Evolutionary conservation across 192 early-diverging fungal genomes (phyloP).

Genomic region (Linnemannia elongata): DNA sequence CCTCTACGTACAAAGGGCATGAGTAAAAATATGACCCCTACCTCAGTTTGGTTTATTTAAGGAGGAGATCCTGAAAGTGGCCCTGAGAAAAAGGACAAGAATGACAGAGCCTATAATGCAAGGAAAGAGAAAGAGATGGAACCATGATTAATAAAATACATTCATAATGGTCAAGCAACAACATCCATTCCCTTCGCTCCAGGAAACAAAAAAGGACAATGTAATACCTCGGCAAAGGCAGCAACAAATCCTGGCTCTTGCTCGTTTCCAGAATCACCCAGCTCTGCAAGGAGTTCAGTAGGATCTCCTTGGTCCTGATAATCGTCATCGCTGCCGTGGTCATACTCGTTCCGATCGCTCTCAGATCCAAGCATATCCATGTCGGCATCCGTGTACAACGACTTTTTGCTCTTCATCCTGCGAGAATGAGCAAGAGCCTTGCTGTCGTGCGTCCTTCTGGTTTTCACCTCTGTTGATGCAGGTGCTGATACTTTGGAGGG

Average conservation of each 20-base stretch:
- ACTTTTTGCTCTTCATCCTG: slow-evolving; percentile 24
- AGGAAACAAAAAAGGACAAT: no score
- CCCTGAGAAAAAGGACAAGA: slow-evolving; percentile 25
- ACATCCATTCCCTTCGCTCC: neutral
- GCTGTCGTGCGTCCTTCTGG: neutral
- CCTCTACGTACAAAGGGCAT: neutral
- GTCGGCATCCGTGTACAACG: slow-evolving; percentile 49
- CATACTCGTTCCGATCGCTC: slow-evolving; percentile 9
- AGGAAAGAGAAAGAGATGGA: neutral
- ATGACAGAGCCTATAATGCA: slow-evolving; percentile 16
- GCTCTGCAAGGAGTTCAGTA: slow-evolving; percentile 16
- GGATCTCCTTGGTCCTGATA: slow-evolving; percentile 20
- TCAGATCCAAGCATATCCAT: slow-evolving; percentile 47
- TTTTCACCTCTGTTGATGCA: neutral
- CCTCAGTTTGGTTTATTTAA: neutral
- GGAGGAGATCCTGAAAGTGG: slow-evolving; percentile 31
- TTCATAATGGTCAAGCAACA: neutral
- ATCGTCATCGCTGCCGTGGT: slow-evolving; percentile 5
- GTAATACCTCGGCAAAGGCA: slow-evolving; percentile 45
- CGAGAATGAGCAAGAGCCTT: neutral
- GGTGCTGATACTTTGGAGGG: neutral
- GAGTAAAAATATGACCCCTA: neutral
- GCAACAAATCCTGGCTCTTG: slow-evolving; percentile 51
- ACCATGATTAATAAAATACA: neutral
- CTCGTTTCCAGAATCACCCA: slow-evolving; percentile 31